Conservation (phyloP, 2,329 filamentous ascomycete genomes). For the Coccinonectria pachysandricola region DNA sequence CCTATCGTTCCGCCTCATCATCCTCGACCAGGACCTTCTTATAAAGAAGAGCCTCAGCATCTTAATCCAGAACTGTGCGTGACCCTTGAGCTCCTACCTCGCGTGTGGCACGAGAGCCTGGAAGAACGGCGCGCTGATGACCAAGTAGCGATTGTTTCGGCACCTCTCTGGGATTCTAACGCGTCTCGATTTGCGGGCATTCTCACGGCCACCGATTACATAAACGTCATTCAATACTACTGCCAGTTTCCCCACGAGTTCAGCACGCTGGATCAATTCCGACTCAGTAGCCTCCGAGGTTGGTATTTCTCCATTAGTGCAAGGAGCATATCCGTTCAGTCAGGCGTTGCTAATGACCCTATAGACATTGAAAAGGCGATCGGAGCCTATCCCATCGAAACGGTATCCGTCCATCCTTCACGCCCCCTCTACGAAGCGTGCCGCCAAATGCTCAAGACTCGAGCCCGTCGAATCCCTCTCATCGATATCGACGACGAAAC, state of each 20-base stretch:
- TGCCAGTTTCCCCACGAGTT: constrained; percentile 92
- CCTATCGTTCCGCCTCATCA: constrained; percentile 87
- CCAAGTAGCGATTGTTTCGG: constrained; percentile 79
- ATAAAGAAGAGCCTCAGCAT: constrained; percentile 97
- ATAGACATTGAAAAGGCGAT: constrained; percentile 92
- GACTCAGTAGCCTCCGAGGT: constrained; percentile 86
- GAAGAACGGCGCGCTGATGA: too few species aligned
- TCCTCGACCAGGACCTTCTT: constrained; percentile 87
- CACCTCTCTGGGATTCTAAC: constrained; percentile 91
- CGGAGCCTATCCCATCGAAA: constrained; percentile 83
- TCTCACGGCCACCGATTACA: constrained; percentile 91
- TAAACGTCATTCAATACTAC: constrained; percentile 98
- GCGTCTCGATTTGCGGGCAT: constrained; percentile 89
- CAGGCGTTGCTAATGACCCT: constrained; percentile 9
- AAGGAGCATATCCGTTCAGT: background rate
- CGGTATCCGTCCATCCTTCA: constrained; percentile 87
- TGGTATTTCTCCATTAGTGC: constrained; percentile 9
- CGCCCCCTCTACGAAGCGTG: constrained; percentile 91
- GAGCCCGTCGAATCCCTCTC: constrained; percentile 85
- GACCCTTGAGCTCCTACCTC: constrained; percentile 1
- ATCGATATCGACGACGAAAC: constrained; percentile 94
- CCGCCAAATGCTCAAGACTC: constrained; percentile 84
- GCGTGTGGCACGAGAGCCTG: too few species aligned
- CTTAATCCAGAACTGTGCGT: constrained; percentile 81
- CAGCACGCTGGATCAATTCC: constrained; percentile 84